These are phyloP conservation scores for Jamesozyma lodderae DNA, from an alignment of 805 yeast genomes.

Conservation along the genomic window DNA sequence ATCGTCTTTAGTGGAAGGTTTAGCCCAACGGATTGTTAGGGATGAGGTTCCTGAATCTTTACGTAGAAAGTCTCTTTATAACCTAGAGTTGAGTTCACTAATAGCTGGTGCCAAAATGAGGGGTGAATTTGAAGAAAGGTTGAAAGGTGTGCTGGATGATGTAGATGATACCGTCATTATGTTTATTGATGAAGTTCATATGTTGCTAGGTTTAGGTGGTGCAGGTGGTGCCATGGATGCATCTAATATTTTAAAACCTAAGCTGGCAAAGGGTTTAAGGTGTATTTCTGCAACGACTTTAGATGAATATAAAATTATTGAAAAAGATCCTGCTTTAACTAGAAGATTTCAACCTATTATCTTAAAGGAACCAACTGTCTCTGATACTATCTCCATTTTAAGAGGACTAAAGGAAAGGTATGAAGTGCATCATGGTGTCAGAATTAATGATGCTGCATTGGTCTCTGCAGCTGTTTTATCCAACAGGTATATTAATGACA, in stretches of 20 bases:
- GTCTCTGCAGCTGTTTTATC: slow-evolving; percentile 90
- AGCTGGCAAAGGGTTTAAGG: slow-evolving; percentile 86
- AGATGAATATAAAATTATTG: slow-evolving; percentile 91
- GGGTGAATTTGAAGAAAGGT: slow-evolving; percentile 91
- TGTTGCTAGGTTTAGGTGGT: slow-evolving; percentile 83
- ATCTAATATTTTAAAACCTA: slow-evolving; percentile 85
- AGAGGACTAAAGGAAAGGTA: slow-evolving; percentile 90
- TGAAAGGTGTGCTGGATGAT: slow-evolving; percentile 73
- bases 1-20: slow-evolving; percentile 92
- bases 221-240: slow-evolving; percentile 96
- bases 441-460: slow-evolving; percentile 83
- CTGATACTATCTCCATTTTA: slow-evolving; percentile 82
- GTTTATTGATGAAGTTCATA: slow-evolving; percentile 86
- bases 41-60: slow-evolving; percentile 93
- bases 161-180: slow-evolving; percentile 70
- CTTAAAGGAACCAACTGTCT: slow-evolving; percentile 81
- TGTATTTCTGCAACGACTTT: slow-evolving; percentile 95
- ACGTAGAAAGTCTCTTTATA: slow-evolving; percentile 74
- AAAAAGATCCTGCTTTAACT: slow-evolving; percentile 92
- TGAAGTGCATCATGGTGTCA: slow-evolving; percentile 96
- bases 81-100: slow-evolving; percentile 79
- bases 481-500: slow-evolving; percentile 82
- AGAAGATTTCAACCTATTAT: slow-evolving; percentile 86
- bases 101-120: slow-evolving; percentile 93
- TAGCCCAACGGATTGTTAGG: slow-evolving; percentile 84